Base-by-base conservation (phyloP, 179 eudicot genomes). In the Silene coronaria region DNA sequence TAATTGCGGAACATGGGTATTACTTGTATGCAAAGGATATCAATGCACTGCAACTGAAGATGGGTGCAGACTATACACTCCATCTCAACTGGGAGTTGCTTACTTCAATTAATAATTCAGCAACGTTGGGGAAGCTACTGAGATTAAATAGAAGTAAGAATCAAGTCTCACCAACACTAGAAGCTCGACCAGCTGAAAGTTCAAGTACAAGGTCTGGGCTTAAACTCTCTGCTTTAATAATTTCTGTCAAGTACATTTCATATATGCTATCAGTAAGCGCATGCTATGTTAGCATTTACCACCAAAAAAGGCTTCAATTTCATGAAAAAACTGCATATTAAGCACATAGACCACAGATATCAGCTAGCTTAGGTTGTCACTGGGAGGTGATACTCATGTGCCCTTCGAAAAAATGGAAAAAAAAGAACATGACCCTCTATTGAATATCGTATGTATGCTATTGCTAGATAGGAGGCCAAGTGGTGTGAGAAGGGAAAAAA, bases 31-130 rank as follows among this genome's bases (percentile, higher is more conserved):
- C 89, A 24, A 92, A 88, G 78, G 85, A 87, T 76, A 78, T 82
- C 76, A 80, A 85, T 76, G 76, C 87, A 32, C 77, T 86, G 36
- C 91, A 74, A 76, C 73, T 84, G 73, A 84, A 77, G n/a, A 80
- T 65, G 70, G 83, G 89, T 74, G 80, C 84, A 59, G 80, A 79
- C 67, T 74, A 74, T 78, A 71, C 32, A 63, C 75, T 84, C 57
- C 78, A 92, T 82, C 77, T 95, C 81, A 82, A 88, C 24, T 75
- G 76, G 84, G 99, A 90, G 82, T 85, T 95, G 91, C 88, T 90
- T 48, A 81, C 87, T 28, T 86, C 91, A 77, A 88, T 90, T 30
- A 79, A 80, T 74, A 83, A 81, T 76, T 77, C 90, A 70, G 77
- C 75, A 76, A 92, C 96, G 34, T 73, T 95, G 77, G 99, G 93